These are phyloP conservation scores for Leptoxyphium fumago DNA, from an alignment of 2,329 filamentous ascomycete species.

Conservation along the genomic window DNA sequence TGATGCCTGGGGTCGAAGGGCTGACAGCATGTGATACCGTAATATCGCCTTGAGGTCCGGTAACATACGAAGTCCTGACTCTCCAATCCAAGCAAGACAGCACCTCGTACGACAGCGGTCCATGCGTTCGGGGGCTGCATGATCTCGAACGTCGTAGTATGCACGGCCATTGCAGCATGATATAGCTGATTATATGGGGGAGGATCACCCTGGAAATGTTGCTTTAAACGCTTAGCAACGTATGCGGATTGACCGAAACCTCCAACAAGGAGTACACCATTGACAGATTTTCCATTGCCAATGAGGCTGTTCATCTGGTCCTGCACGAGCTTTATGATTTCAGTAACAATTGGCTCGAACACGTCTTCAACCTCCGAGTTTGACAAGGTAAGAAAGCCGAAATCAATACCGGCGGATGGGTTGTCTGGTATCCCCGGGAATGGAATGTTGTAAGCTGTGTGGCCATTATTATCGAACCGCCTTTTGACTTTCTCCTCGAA, in stretches of 20 bases:
- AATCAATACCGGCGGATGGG: slow-evolving; percentile 59
- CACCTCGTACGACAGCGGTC: slow-evolving; percentile 67
- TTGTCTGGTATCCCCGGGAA: slow-evolving; percentile 66
- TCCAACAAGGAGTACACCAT: slow-evolving; percentile 65
- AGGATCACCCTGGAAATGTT: slow-evolving; percentile 43
- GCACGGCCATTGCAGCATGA: slow-evolving; percentile 33
- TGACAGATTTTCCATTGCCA: slow-evolving; percentile 25
- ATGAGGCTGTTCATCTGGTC: slow-evolving; percentile 29
- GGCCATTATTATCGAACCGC: slow-evolving; percentile 61
- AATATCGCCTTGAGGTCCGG: slow-evolving; percentile 58
- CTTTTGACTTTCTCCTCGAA: slow-evolving; percentile 78
- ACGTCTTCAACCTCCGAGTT: slow-evolving; percentile 53
- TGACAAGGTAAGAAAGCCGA: slow-evolving; percentile 60
- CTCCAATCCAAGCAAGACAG: slow-evolving; percentile 59
- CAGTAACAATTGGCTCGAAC: slow-evolving; percentile 53
- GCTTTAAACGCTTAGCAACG: slow-evolving; percentile 54
- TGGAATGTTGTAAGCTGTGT: slow-evolving; percentile 55
- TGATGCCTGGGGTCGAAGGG: slow-evolving; percentile 60
- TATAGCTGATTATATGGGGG: slow-evolving; percentile 53
- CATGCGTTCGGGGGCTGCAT: slow-evolving; percentile 73
- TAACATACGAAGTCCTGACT: slow-evolving; percentile 63
- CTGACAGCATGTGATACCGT: slow-evolving; percentile 68
- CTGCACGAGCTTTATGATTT: slow-evolving; percentile 40
- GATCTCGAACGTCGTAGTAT: slow-evolving; percentile 52
- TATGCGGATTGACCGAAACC: slow-evolving; percentile 64